Percentiles rank a stretch among this genome's conserved stretches.
Conservation (phyloP, 768 basidiomycete species). For the Agaricus blazei region DNA sequence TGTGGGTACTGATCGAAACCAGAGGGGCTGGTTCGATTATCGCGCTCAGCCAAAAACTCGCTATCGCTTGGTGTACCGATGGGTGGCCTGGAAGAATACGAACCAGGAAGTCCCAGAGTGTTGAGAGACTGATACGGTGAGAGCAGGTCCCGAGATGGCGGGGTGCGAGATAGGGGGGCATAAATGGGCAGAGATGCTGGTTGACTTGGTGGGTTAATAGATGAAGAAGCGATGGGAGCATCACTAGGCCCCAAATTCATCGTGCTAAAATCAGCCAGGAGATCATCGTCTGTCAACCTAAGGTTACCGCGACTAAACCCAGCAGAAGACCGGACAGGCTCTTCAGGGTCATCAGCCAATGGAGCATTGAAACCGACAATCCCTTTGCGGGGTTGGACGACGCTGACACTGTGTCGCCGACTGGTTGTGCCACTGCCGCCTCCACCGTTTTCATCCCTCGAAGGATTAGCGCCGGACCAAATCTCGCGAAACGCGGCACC, state of each 20-base stretch:
- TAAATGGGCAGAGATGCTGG: constrained; percentile 77
- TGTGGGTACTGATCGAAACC: constrained; percentile 18
- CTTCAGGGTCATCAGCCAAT: constrained; percentile 34
- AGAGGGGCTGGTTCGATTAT: constrained; percentile 26
- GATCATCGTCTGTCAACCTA: constrained; percentile 74
- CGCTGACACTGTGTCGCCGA: constrained; percentile 76
- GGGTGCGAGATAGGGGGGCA: constrained; percentile 61
- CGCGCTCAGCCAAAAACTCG: constrained; percentile 43
- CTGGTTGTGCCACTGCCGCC: constrained; percentile 79
- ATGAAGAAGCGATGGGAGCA: constrained; percentile 30
- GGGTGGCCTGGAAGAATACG: constrained; percentile 42
- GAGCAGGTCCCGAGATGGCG: constrained; percentile 47
- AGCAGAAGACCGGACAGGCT: constrained; percentile 25
- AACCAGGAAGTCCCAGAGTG: constrained; percentile 51
- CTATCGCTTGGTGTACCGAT: constrained; percentile 61
- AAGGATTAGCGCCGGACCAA: constrained; percentile 67
- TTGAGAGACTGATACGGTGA: constrained; percentile 54
- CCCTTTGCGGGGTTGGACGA: constrained; percentile 69
- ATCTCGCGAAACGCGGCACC: constrained; percentile 67
- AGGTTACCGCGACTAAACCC: constrained; percentile 51
- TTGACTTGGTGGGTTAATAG: constrained; percentile 55
- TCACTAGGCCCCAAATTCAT: constrained; percentile 51
- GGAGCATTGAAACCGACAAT: constrained; percentile 68
- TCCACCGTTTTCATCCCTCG: constrained; percentile 56
- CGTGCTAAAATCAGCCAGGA: constrained; percentile 64